Base-by-base conservation (phyloP, 305 asterid genomes). In the Andrographis paniculata region DNA sequence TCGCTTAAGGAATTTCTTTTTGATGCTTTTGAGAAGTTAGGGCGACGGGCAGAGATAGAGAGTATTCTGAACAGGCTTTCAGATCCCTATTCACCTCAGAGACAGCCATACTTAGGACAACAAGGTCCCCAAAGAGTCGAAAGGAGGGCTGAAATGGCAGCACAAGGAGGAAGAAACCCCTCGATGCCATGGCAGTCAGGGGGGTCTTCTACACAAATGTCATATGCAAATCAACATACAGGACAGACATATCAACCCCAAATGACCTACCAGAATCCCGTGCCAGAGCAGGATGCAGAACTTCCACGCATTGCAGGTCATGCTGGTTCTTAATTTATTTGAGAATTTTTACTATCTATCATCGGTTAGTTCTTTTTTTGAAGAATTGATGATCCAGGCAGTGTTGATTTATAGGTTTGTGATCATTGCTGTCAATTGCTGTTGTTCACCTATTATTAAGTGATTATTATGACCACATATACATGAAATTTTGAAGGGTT, bases 11-110 rank as follows among this genome's bases (percentile, higher is more conserved):
- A 72, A 45, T 78, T 66, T 37, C 52, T 82, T 35, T 56, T 74
- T 65, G 76, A 73, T 50, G 80, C 37, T 54, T 89, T 78, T 67
- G 80, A 70, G 53, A 70, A 72, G 38, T 65, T 65, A 50, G 87
- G 84, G 42, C 72, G 73, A 14, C 66, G 64, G 58, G 69, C 51
- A 38, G 85, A 74, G 64, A 64, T 84, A 42, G 83, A 75, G 68
- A 68, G 56, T 60, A 62, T 74, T 50, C 53, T 83, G 42, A 61
- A 73, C 57, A 69, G 62, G 55, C 53, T 55, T 67, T 48, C 63
- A 4, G 40, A 44, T 48, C 57, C 44, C 17, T 52, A 40, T 19
- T 44, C 56, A 17, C 66, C 70, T 20, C 67, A 63, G 16, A 61
- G 70, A 45, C 48, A n/a, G 38, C 38, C 38, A 33, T 33, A 33